Conservation (phyloP, 2,329 filamentous ascomycete genomes). For the Trichoderma citrinoviride region DNA sequence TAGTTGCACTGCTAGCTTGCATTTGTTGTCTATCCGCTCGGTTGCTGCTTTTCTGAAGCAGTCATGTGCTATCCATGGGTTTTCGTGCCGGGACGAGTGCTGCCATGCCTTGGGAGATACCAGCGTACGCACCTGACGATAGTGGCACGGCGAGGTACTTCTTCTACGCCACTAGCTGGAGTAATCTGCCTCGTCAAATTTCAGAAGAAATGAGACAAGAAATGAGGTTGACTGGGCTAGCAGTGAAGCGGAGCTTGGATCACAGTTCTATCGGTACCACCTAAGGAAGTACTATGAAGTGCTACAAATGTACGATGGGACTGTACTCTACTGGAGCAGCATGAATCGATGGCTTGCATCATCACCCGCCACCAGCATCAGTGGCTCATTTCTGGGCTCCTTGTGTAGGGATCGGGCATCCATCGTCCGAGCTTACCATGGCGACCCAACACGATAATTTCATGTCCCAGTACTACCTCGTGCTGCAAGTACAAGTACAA, state of each 20-base stretch:
- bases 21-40: neutral
- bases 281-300: too few species aligned
- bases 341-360: slow-evolving; percentile 22
- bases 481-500: neutral
- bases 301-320: too few species aligned
- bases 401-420: slow-evolving; percentile 10
- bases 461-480: neutral
- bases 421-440: slow-evolving; percentile 9
- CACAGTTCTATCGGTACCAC: neutral
- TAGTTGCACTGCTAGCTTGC: neutral
- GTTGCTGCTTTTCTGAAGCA: neutral
- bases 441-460: neutral
- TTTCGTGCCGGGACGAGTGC: neutral
- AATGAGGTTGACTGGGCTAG: slow-evolving; percentile 16
- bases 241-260: slow-evolving; percentile 10
- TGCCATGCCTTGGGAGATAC: neutral
- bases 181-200: slow-evolving; percentile 8
- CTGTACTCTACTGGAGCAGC: neutral
- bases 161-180: neutral
- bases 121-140: neutral
- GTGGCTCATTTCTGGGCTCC: slow-evolving; percentile 7
- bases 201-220: slow-evolving; percentile 17
- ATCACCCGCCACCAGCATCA: slow-evolving; percentile 12
- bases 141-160: neutral
- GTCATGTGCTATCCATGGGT: neutral